These are phyloP conservation scores for Fusarium agapanthi DNA, from an alignment of 2,329 filamentous ascomycete genomes.

Conservation along the genomic window DNA sequence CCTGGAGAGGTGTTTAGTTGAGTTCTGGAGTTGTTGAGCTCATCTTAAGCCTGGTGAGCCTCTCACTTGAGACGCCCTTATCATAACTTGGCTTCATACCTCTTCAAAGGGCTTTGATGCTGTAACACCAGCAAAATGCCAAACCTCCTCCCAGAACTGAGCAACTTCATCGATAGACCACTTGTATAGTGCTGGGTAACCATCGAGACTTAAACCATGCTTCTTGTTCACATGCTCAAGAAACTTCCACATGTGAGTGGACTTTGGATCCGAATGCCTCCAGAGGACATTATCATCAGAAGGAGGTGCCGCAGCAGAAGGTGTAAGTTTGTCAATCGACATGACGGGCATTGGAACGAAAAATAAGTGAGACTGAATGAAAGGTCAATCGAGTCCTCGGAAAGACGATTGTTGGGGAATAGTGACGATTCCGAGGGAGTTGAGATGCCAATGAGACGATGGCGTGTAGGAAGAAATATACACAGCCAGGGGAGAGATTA, in stretches of 20 bases:
- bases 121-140: conserved; percentile 81
- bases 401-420: conserved; percentile 4
- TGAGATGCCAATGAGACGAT: not conserved
- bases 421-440: conserved; percentile 11
- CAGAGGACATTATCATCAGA: conserved; percentile 65
- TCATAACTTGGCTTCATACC: conserved; percentile 53
- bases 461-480: not conserved
- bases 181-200: conserved; percentile 79
- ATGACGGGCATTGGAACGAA: conserved; percentile 37
- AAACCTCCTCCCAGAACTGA: conserved; percentile 85
- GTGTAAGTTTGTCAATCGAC: conserved; percentile 36
- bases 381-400: not conserved
- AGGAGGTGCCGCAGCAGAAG: conserved; percentile 27
- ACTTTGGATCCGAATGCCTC: conserved; percentile 72
- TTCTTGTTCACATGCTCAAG: conserved; percentile 74
- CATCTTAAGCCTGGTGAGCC: not conserved
- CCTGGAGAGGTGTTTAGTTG: conserved; percentile 56
- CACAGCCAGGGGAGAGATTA: not conserved
- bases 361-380: not conserved
- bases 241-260: conserved; percentile 78
- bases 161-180: conserved; percentile 85
- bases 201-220: conserved; percentile 67
- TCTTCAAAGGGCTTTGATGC: conserved; percentile 70
- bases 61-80: conserved; percentile 16
- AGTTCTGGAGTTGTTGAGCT: not conserved